Evolutionary conservation across 2,329 filamentous ascomycete species (phyloP), one percentile per base, ranked within the genome.

Genomic region (Lachnellula arida): DNA sequence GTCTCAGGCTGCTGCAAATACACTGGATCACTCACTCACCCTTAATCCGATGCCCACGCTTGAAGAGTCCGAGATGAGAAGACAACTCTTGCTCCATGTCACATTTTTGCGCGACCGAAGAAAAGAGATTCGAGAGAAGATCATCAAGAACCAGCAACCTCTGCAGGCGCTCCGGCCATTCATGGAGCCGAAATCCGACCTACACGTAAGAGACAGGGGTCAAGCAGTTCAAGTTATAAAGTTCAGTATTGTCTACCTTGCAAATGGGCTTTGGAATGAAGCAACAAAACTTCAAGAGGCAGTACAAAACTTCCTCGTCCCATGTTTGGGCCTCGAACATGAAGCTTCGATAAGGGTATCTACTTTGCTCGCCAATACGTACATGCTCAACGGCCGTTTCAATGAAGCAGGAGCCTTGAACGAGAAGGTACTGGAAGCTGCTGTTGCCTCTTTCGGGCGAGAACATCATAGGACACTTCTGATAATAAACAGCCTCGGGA

Each of bases 1-100:
- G 67, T 66, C 55, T 52, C 54, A 68, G 57, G 67, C 62, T 19
- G 67, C 70, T 9, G 49, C 53, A 11, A 67, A 54, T 2, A 39
- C n/a, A 12, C n/a, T 39, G 35, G 35, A 12, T 12, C 35, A n/a
- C 35, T 39, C 12, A 12, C 11, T 39, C n/a, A 12, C n/a, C 35
- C 11, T 39, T n/a, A n/a, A 7, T 12, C 35, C 35, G 35, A 12
- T 6, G 35, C 35, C 35, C 35, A n/a, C 11, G 35, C 11, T 12
- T n/a, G 12, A 12, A 39, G 35, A 39, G n/a, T 39, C n/a, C 12
- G 35, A 39, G 35, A 12, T 39, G n/a, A 39, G n/a, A 6, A 39
- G 35, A 39, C 11, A 39, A 12, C 11, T 39, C n/a, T n/a, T 39
- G n/a, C 35, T n/a, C 35, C 35, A 39, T 7, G 35, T 39, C 35